Evolutionary conservation across 345 rosid genomes (phyloP).

Genomic region (Microcos paniculata): DNA sequence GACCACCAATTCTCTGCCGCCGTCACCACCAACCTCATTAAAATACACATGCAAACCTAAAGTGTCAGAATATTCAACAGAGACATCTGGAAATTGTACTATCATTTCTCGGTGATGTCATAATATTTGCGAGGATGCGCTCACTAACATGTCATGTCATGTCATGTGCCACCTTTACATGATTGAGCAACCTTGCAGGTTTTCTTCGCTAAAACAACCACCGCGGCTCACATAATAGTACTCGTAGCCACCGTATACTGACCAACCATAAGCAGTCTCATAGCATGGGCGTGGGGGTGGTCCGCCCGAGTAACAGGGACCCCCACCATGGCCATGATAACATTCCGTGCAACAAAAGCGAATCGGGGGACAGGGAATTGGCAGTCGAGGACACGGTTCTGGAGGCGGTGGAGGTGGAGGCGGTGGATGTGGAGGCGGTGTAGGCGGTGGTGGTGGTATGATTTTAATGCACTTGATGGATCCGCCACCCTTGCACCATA

Average conservation of each 20-base stretch:
- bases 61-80: not conserved
- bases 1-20: too few relatives aligned
- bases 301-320: constrained; percentile 2
- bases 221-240: constrained; percentile 25
- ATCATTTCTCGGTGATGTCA: not conserved
- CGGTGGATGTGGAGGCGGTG: constrained; percentile 1
- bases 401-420: not conserved
- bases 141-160: too few relatives aligned
- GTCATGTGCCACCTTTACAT: constrained; percentile 34
- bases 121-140: not conserved
- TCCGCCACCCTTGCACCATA: constrained; percentile 56
- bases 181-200: constrained; percentile 49
- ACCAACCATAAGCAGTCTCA: constrained; percentile 16
- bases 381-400: not conserved
- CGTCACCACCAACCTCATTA: not conserved
- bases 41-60: not conserved
- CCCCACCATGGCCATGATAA: constrained; percentile 1
- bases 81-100: not conserved
- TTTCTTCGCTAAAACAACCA: constrained; percentile 52
- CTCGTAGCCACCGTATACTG: constrained; percentile 43
- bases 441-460: constrained; percentile 29
- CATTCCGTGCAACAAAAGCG: not conserved
- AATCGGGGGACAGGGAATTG: not conserved
- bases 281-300: not conserved
- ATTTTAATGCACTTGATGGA: constrained; percentile 55